These are phyloP conservation scores for Carallia pectinifolia DNA, from an alignment of 345 rosid species.

Conservation along the genomic window DNA sequence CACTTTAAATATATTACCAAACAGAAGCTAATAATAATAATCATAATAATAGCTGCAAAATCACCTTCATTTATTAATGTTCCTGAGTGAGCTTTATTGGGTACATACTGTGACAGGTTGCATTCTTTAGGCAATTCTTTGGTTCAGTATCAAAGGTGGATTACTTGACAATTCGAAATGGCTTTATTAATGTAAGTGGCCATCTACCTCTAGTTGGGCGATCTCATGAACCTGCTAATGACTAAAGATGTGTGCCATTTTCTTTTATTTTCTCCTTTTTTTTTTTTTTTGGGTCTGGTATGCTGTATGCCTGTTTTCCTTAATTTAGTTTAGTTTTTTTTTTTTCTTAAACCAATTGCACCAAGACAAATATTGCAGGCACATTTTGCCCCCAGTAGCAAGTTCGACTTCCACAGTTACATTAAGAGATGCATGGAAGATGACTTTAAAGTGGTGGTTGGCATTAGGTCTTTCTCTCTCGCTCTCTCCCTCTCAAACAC, in stretches of 20 bases:
- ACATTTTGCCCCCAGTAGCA: slow-evolving; percentile 45
- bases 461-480: slow-evolving; percentile 41
- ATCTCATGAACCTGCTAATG: too few species aligned
- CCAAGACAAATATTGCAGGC: slow-evolving; percentile 32
- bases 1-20: too few species aligned
- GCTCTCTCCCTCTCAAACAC: background rate
- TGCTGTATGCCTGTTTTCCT: too few species aligned
- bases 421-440: slow-evolving; percentile 64
- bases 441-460: slow-evolving; percentile 61
- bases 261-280: too few species aligned
- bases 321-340: background rate
- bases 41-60: too few species aligned
- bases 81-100: too few species aligned
- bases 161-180: slow-evolving; percentile 42
- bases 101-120: slow-evolving; percentile 26
- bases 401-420: slow-evolving; percentile 60
- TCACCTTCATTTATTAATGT: too few species aligned
- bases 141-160: slow-evolving; percentile 45
- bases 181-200: slow-evolving; percentile 41
- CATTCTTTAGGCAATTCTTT: slow-evolving; percentile 45
- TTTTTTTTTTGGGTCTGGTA: too few species aligned
- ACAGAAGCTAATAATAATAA: too few species aligned
- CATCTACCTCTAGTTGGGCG: background rate
- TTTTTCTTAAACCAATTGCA: background rate
- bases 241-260: too few species aligned